These are phyloP conservation scores for Retiboletus flavoniger DNA, from an alignment of 1,284 basidiomycete species.

Conservation along the genomic window DNA sequence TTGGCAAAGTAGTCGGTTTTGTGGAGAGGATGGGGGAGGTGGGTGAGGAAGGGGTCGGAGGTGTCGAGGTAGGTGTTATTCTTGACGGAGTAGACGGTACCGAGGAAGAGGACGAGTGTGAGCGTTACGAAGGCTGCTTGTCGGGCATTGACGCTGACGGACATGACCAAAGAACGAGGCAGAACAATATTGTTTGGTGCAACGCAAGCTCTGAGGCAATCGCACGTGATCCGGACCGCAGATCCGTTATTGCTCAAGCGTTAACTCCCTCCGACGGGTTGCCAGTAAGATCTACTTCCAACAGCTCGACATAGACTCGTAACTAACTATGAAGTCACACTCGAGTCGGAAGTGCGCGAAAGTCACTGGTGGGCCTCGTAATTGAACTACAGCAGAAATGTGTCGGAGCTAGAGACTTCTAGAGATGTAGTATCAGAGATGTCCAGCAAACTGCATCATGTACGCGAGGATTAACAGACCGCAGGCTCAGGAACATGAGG, in stretches of 20 bases:
- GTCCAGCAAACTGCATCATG: background rate
- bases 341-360: too few relatives aligned
- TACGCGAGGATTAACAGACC: background rate
- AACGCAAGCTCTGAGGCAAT: too few relatives aligned
- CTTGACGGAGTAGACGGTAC: constrained; percentile 52
- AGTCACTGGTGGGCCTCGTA: too few relatives aligned
- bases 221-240: background rate
- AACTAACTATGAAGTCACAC: too few relatives aligned
- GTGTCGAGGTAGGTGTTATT: constrained; percentile 64
- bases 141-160: constrained; percentile 21
- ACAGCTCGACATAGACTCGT: too few relatives aligned
- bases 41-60: constrained; percentile 65
- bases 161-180: constrained; percentile 14
- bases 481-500: background rate
- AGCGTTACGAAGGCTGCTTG: constrained; percentile 33
- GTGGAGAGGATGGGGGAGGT: constrained; percentile 66
- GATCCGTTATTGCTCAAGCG: too few relatives aligned
- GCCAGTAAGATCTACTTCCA: too few relatives aligned
- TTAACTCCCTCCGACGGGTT: too few relatives aligned
- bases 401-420: background rate
- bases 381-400: background rate
- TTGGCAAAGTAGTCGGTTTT: constrained; percentile 75
- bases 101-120: constrained; percentile 44
- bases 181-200: too few relatives aligned
- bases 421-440: background rate